phyloP scores from a whole-genome alignment of 768 basidiomycete genomes.

The Boletus sensibilis region DNA sequence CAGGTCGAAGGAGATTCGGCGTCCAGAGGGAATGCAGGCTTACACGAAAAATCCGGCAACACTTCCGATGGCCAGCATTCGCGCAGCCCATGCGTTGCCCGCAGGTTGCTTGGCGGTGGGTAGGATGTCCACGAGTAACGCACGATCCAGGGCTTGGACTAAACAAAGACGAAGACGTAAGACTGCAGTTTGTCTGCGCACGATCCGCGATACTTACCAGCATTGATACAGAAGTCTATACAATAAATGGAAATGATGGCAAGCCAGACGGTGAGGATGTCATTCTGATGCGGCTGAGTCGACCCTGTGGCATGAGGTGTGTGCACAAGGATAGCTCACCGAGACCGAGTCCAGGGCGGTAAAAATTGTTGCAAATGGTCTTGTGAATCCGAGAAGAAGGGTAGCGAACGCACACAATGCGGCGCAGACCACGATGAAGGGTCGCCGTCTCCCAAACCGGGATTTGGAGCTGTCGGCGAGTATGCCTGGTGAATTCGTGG shows the following conservation, averaged over 20 bases:
- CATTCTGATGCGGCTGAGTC: slow-evolving; percentile 43
- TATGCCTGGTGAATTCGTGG: slow-evolving; percentile 38
- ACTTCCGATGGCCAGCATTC: slow-evolving; percentile 87
- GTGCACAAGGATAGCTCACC: slow-evolving; percentile 25
- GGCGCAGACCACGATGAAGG: slow-evolving; percentile 79
- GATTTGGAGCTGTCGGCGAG: slow-evolving; percentile 85
- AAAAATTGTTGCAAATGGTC: slow-evolving; percentile 57
- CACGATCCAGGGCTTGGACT: slow-evolving; percentile 91
- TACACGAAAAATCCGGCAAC: slow-evolving; percentile 88
- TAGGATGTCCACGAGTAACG: slow-evolving; percentile 83
- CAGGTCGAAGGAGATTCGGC: background rate
- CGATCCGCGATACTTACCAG: slow-evolving; percentile 33
- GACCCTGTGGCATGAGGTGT: background rate
- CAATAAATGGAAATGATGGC: slow-evolving; percentile 71
- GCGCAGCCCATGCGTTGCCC: slow-evolving; percentile 93
- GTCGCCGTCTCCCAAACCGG: slow-evolving; percentile 79
- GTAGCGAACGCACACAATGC: slow-evolving; percentile 66
- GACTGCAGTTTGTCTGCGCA: background rate
- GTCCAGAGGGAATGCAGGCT: slow-evolving; percentile 23
- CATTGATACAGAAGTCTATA: slow-evolving; percentile 66
- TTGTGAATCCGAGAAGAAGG: slow-evolving; percentile 81
- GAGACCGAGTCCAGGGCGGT: slow-evolving; percentile 33
- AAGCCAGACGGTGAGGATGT: slow-evolving; percentile 67
- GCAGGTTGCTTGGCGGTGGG: slow-evolving; percentile 72
- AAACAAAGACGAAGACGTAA: slow-evolving; percentile 8